A percentile compares a stretch with the other conserved stretches of the same genome.
phyloP scores from a whole-genome alignment of 192 early-diverging fungal genomes.

The Kappamyces sp. region DNA sequence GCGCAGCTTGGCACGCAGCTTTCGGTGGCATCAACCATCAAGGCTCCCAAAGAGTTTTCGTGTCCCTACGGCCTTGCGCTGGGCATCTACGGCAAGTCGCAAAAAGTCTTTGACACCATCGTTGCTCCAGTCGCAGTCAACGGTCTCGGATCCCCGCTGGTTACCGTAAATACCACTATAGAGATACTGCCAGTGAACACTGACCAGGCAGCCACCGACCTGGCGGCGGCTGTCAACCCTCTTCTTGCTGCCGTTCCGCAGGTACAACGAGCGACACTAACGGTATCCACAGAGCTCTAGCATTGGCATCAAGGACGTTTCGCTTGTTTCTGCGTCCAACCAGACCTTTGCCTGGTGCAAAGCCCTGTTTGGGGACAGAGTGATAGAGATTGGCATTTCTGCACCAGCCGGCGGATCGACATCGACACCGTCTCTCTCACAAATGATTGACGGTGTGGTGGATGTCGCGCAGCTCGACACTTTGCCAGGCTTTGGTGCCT shows the following conservation, averaged over 20 bases:
- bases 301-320: constrained; percentile 27
- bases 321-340: constrained; percentile 23
- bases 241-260: constrained; percentile 22
- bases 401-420: not conserved
- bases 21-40: too few relatives aligned
- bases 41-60: too few relatives aligned
- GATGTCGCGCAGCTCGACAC: constrained; percentile 3
- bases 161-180: constrained; percentile 21
- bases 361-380: constrained; percentile 24
- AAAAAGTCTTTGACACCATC: too few relatives aligned
- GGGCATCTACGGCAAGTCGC: too few relatives aligned
- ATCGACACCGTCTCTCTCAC: too few relatives aligned
- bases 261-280: too few relatives aligned
- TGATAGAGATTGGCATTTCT: constrained; percentile 18
- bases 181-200: constrained; percentile 28
- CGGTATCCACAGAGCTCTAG: constrained; percentile 14
- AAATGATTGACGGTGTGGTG: not conserved
- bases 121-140: too few relatives aligned
- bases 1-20: too few relatives aligned
- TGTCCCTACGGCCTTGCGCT: too few relatives aligned
- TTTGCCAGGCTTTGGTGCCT: constrained; percentile 5
- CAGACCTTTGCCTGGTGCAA: constrained; percentile 30
- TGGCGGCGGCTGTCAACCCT: constrained; percentile 37
- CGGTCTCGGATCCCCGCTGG: constrained; percentile 3
- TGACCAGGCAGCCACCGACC: constrained; percentile 25